Base-by-base conservation (phyloP, 2,329 filamentous ascomycete genomes). In the Colletotrichum gloeosporioides region DNA sequence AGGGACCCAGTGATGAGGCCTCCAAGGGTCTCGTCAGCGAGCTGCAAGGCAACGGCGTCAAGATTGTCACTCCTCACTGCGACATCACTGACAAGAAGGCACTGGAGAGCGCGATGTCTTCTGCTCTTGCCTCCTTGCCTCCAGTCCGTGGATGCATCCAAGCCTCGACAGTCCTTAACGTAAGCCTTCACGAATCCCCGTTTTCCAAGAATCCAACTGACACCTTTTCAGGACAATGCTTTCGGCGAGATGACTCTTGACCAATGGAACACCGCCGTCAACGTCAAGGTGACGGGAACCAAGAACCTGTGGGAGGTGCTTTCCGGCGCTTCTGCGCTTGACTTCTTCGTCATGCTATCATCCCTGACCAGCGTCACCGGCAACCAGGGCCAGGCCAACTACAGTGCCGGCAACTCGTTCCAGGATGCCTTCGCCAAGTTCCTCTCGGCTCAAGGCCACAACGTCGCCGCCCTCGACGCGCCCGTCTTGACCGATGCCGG, bases 401-500 rank as follows among this genome's bases (percentile, higher is more conserved):
- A 90, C 76, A 78, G 82, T 2, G 86, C 86, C 1, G 87, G 85
- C 1, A 88, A 89, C 76, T 76, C 78, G 15, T 90, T 84, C 79
- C 83, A 87, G 80, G 82, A 88, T 71, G 82, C 83, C 6, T 82
- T 89, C 29, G 86, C 85, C 10, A 82, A 85, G 27, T 83, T 87
- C 78, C 84, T 88, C 6, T 82, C 83, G 1, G 53, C 73, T 6
- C 80, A 80, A 1, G 87, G 87, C 2, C 81, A 88, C 4, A 82
- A 86, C 4, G 88, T 87, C 29, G 84, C 87, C 0, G 86, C 86
- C 0, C 83, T 93, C 3, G 87, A 92, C 79, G 82, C 93, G 22
- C 90, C 89, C 1, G 86, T 86, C 3, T 86, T 93, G 9, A 84
- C 84, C 0, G 88, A 87, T 74, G 85, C 88, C 1, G 89, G 89